Evolutionary conservation across 768 basidiomycete genomes (phyloP).

Genomic region (Crassisporium funariophilum): DNA sequence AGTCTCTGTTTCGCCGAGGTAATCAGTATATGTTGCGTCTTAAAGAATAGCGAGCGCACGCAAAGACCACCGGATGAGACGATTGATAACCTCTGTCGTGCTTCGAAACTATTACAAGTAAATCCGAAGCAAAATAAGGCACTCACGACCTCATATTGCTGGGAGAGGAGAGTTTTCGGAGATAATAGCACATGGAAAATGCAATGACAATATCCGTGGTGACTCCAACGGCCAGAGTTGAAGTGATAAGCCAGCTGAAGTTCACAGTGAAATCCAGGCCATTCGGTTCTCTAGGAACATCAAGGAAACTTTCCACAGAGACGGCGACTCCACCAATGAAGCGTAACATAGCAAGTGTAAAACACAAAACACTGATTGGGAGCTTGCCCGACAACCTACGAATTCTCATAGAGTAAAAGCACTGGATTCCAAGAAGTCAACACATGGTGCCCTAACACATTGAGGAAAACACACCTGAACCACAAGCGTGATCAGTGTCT

Average conservation of each 20-base stretch:
- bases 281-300: slow-evolving; percentile 14
- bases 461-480: slow-evolving; percentile 18
- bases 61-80: slow-evolving; percentile 17
- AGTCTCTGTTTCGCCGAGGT: slow-evolving; percentile 17
- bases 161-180: slow-evolving; percentile 6
- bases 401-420: slow-evolving; percentile 14
- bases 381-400: slow-evolving; percentile 9
- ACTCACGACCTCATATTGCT: slow-evolving; percentile 11
- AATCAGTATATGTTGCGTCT: not conserved
- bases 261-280: no score
- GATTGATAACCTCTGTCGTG: slow-evolving; percentile 15
- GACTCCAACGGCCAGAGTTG: no score
- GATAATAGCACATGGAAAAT: no score
- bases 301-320: slow-evolving; percentile 10
- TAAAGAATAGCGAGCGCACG: slow-evolving; percentile 6
- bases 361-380: slow-evolving; percentile 2
- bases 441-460: not conserved
- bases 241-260: no score
- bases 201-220: no score
- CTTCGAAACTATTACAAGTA: not conserved
- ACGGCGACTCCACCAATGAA: slow-evolving; percentile 14
- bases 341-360: slow-evolving; percentile 8
- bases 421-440: slow-evolving; percentile 5
- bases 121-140: not conserved
- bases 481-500: slow-evolving; percentile 20